Evolutionary conservation across 257 asterid species (phyloP).

Genomic region (Primulina huaijiensis): DNA sequence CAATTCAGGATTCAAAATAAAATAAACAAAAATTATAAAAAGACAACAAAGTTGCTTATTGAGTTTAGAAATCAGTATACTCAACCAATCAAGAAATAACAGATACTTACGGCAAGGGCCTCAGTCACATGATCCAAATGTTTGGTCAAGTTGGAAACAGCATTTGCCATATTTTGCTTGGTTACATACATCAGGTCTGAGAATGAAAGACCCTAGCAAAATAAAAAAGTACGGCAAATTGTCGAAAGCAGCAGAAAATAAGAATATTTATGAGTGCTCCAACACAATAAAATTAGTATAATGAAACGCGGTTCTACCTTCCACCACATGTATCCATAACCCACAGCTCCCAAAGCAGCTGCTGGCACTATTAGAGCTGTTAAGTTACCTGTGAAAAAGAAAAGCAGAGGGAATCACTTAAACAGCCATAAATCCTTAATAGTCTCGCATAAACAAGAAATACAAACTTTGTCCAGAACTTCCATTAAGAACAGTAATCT

Average conservation of each 20-base stretch:
- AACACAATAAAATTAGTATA: conserved; percentile 18
- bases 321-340: conserved; percentile 99
- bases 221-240: background rate
- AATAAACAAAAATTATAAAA: too few species aligned
- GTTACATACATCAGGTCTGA: conserved; percentile 94
- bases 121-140: conserved; percentile 82
- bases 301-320: conserved; percentile 51
- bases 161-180: conserved; percentile 73
- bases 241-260: conserved; percentile 9
- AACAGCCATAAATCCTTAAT: conserved; percentile 8
- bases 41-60: too few species aligned
- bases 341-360: conserved; percentile 76
- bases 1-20: too few species aligned
- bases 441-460: conserved; percentile 18
- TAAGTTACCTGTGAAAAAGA: conserved; percentile 44
- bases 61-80: background rate
- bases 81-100: background rate
- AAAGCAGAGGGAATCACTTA: conserved; percentile 11
- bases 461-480: conserved; percentile 47
- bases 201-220: conserved; percentile 67
- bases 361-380: conserved; percentile 59
- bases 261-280: background rate
- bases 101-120: conserved; percentile 71
- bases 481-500: conserved; percentile 67
- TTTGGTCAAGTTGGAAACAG: conserved; percentile 80